Conservation (phyloP, 352 stramenopile species). For the Phytophthora multivora region DNA sequence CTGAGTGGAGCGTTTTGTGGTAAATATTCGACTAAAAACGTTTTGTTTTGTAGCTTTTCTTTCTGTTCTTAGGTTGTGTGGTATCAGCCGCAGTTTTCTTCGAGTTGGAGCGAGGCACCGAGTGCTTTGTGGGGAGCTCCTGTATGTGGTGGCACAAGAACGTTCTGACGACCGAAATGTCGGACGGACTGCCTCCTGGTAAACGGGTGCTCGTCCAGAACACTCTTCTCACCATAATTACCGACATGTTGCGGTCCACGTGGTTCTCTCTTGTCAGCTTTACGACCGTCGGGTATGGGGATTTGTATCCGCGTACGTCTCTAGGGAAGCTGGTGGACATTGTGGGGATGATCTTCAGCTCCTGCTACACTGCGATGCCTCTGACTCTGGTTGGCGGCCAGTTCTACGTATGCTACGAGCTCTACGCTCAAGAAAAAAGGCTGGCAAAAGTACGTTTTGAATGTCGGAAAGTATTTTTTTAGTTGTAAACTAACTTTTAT, state of each 20-base stretch:
- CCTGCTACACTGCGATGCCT: conserved; percentile 66
- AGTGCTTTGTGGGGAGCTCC: conserved; percentile 35
- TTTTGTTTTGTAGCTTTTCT: conserved; percentile 42
- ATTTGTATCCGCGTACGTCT: conserved; percentile 45
- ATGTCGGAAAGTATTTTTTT: neutral
- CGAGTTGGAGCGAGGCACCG: conserved; percentile 51
- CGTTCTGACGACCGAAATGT: conserved; percentile 43
- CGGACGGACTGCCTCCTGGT: conserved; percentile 20
- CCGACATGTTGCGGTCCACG: conserved; percentile 51
- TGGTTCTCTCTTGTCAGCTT: conserved; percentile 60
- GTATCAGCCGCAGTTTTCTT: conserved; percentile 49
- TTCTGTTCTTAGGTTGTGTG: conserved; percentile 52
- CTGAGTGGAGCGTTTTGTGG: neutral
- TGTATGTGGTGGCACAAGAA: conserved; percentile 52
- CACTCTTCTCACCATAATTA: conserved; percentile 32
- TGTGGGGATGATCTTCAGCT: conserved; percentile 53
- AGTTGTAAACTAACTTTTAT: neutral
- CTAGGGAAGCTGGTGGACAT: conserved; percentile 55
- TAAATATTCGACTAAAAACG: too few relatives aligned
- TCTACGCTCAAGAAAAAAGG: conserved; percentile 41
- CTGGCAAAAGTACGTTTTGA: conserved; percentile 22
- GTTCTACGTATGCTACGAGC: conserved; percentile 69
- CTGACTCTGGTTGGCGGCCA: conserved; percentile 59
- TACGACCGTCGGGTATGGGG: conserved; percentile 59
- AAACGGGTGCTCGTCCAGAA: conserved; percentile 56